phyloP scores from a whole-genome alignment of 768 basidiomycete genomes.

The Kwoniella shandongensis region DNA sequence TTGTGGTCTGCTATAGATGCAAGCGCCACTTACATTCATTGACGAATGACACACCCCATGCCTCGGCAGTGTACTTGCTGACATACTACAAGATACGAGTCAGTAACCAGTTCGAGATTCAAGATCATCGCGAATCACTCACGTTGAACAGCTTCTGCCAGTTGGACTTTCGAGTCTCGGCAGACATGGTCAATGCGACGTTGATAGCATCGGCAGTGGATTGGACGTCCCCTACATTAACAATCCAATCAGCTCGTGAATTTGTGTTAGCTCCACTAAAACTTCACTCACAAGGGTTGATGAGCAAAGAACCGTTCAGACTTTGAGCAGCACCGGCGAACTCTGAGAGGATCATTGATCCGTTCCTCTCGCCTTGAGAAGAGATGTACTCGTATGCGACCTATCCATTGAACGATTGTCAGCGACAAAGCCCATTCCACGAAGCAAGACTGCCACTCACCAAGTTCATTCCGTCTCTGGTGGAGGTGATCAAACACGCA shows the following conservation, averaged over 20 bases:
- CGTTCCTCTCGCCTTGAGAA: constrained; percentile 86
- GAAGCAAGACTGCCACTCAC: constrained; percentile 58
- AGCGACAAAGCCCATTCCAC: constrained; percentile 6
- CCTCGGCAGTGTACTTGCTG: constrained; percentile 52
- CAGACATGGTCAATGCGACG: constrained; percentile 86
- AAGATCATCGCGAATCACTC: constrained; percentile 25
- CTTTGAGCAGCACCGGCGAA: constrained; percentile 97
- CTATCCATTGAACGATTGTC: constrained; percentile 57
- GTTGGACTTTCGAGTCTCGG: constrained; percentile 80
- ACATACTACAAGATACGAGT: constrained; percentile 41
- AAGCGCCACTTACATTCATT: constrained; percentile 42
- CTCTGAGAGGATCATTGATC: constrained; percentile 96
- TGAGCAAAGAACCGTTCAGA: constrained; percentile 91
- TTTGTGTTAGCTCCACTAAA: not conserved
- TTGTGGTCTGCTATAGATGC: no score
- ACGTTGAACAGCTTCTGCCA: constrained; percentile 90
- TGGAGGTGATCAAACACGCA: constrained; percentile 91
- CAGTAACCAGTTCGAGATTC: not conserved
- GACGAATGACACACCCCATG: constrained; percentile 52
- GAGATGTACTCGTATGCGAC: constrained; percentile 99
- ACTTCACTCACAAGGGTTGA: constrained; percentile 68
- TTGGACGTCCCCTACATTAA: constrained; percentile 78
- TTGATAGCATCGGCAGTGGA: constrained; percentile 97
- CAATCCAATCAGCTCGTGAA: constrained; percentile 3
- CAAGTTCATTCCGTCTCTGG: constrained; percentile 97